These are phyloP conservation scores for Candida ficus DNA, from an alignment of 805 yeast genomes.

Conservation along the genomic window DNA sequence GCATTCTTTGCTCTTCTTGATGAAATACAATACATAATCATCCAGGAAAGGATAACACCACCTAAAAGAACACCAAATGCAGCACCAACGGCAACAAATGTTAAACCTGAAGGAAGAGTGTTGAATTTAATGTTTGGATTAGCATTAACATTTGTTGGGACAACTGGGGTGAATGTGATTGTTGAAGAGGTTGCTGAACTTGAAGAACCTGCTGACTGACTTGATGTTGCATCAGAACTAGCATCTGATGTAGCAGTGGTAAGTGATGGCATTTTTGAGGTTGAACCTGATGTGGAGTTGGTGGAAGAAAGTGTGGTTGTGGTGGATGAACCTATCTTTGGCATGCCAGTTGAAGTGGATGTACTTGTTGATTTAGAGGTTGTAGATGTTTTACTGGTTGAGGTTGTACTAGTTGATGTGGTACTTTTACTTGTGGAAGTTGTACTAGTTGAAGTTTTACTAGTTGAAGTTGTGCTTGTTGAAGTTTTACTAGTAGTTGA, in stretches of 20 bases:
- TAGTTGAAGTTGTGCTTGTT: not conserved
- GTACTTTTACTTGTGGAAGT: too few relatives aligned
- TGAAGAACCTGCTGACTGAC: constrained; percentile 1
- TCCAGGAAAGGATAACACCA: constrained; percentile 20
- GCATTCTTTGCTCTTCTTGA: constrained; percentile 25
- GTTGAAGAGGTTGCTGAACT: constrained; percentile 2
- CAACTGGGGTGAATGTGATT: constrained; percentile 21
- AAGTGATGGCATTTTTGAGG: not conserved
- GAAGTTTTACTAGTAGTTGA: not conserved
- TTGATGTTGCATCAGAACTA: constrained; percentile 3
- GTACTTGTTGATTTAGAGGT: not conserved
- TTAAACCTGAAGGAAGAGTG: constrained; percentile 59
- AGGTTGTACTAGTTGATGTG: too few relatives aligned
- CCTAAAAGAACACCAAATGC: constrained; percentile 45
- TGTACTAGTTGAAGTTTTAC: too few relatives aligned
- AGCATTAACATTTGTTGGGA: constrained; percentile 16
- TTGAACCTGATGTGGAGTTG: not conserved
- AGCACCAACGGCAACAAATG: constrained; percentile 73
- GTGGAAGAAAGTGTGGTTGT: not conserved
- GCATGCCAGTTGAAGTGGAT: not conserved
- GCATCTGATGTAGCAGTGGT: constrained; percentile 1
- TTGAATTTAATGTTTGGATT: constrained; percentile 55
- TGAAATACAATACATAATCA: constrained; percentile 23
- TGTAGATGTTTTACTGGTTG: not conserved
- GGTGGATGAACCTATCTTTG: too few relatives aligned